Percentiles rank a stretch among this genome's conserved stretches.
Evolutionary conservation across 441 rosid species (phyloP).

Genomic region (Eutrema salsugineum): DNA sequence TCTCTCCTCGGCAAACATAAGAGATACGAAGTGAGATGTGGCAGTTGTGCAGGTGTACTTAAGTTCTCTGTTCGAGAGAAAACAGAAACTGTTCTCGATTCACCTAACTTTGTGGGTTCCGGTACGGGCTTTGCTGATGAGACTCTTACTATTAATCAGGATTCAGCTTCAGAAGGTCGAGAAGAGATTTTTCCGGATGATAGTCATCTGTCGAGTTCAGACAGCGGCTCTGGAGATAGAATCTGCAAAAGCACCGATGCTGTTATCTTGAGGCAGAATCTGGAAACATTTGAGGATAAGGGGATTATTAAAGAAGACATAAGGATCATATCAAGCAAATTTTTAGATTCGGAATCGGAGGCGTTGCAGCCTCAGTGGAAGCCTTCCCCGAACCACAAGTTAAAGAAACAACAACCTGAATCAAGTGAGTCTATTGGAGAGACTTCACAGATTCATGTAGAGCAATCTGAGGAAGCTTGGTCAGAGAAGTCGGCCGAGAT

Average conservation of each 20-base stretch:
- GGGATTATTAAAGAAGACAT: slow-evolving; percentile 14
- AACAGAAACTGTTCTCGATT: slow-evolving; percentile 49
- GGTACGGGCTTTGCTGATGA: slow-evolving; percentile 43
- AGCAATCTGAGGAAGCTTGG: slow-evolving; percentile 21
- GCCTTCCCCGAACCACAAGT: slow-evolving; percentile 2
- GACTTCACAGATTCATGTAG: slow-evolving; percentile 13
- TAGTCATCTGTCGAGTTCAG: slow-evolving; percentile 40
- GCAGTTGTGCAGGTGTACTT: slow-evolving; percentile 65
- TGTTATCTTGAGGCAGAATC: slow-evolving; percentile 26
- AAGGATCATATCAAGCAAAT: slow-evolving; percentile 22
- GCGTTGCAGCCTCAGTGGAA: slow-evolving; percentile 7
- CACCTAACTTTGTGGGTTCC: slow-evolving; percentile 37
- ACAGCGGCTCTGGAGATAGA: slow-evolving; percentile 38
- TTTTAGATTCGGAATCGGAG: not conserved
- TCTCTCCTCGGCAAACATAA: slow-evolving; percentile 52
- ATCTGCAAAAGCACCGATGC: slow-evolving; percentile 29
- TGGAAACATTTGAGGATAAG: slow-evolving; percentile 14
- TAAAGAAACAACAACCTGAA: slow-evolving; percentile 7
- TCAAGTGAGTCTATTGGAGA: not conserved
- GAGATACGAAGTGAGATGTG: slow-evolving; percentile 68
- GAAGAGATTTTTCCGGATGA: slow-evolving; percentile 33
- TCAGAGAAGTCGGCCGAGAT: not conserved
- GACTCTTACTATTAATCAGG: slow-evolving; percentile 17
- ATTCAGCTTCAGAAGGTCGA: slow-evolving; percentile 34
- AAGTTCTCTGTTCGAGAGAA: slow-evolving; percentile 50